These are phyloP conservation scores for Panellus pusillus DNA, from an alignment of 768 basidiomycete species.

Conservation along the genomic window DNA sequence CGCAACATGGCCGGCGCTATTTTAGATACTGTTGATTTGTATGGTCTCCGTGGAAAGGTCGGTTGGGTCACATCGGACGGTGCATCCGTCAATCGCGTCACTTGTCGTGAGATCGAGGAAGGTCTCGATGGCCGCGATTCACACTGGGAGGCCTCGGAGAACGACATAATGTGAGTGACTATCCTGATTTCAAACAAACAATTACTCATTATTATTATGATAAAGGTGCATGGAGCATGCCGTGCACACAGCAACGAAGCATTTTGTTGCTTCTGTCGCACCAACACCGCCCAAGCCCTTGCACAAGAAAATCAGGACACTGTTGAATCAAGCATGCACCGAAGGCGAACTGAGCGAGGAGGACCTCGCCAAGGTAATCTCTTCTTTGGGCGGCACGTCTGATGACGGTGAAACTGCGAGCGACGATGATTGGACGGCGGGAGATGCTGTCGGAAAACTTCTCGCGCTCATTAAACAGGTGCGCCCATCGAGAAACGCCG, in stretches of 20 bases:
- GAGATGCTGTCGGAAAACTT: slow-evolving; percentile 1
- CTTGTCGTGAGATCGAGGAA: neutral
- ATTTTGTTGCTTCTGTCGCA: slow-evolving; percentile 10
- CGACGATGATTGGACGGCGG: neutral
- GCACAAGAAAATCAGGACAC: slow-evolving; percentile 7
- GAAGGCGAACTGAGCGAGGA: too few relatives aligned
- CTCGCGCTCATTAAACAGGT: slow-evolving; percentile 7
- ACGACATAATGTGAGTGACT: slow-evolving; percentile 14
- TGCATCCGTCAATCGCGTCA: slow-evolving; percentile 15
- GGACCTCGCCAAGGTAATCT: too few relatives aligned
- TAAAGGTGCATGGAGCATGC: slow-evolving; percentile 22
- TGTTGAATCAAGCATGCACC: too few relatives aligned
- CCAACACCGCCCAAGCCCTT: slow-evolving; percentile 7
- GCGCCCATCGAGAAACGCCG: too few relatives aligned
- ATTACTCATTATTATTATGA: too few relatives aligned
- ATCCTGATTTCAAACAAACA: too few relatives aligned
- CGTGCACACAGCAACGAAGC: slow-evolving; percentile 10
- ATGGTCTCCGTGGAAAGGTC: slow-evolving; percentile 3
- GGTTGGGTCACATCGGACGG: slow-evolving; percentile 16
- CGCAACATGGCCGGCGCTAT: slow-evolving; percentile 4
- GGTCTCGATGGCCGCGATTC: neutral
- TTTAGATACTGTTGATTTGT: slow-evolving; percentile 7
- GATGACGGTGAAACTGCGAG: neutral
- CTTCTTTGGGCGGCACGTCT: too few relatives aligned
- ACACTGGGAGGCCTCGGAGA: slow-evolving; percentile 7